These are phyloP conservation scores for Pythium apleroticum DNA, from an alignment of 352 stramenopile species.

Conservation along the genomic window DNA sequence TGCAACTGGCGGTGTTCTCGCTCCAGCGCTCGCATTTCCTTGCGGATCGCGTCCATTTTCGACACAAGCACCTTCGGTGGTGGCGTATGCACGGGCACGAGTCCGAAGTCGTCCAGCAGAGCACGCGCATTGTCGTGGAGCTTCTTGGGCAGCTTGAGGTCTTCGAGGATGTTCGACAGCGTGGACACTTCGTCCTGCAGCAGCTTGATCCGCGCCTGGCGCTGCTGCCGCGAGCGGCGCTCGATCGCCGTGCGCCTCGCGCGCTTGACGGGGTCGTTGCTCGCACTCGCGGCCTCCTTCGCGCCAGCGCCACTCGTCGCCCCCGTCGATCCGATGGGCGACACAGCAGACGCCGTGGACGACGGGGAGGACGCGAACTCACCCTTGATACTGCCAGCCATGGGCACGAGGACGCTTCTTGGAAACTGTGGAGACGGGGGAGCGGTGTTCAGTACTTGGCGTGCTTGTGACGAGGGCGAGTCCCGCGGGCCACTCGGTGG, in stretches of 20 bases:
- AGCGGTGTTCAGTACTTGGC: no score
- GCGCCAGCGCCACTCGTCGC: background rate
- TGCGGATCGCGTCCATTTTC: slow-evolving; percentile 22
- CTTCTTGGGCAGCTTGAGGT: slow-evolving; percentile 22
- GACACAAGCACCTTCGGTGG: slow-evolving; percentile 14
- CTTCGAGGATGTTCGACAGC: slow-evolving; percentile 20
- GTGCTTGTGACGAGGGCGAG: no score
- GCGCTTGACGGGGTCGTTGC: slow-evolving; percentile 23
- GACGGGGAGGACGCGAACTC: slow-evolving; percentile 2
- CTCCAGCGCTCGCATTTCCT: slow-evolving; percentile 25
- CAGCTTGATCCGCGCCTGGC: slow-evolving; percentile 23
- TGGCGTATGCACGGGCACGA: slow-evolving; percentile 16
- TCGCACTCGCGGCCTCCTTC: background rate
- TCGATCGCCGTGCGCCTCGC: slow-evolving; percentile 24
- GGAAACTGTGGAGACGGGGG: background rate
- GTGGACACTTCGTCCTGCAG: slow-evolving; percentile 22
- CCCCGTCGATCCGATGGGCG: background rate
- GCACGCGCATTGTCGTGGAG: slow-evolving; percentile 21
- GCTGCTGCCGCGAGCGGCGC: slow-evolving; percentile 27
- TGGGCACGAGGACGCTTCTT: background rate
- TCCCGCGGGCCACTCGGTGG: no score
- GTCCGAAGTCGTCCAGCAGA: slow-evolving; percentile 19
- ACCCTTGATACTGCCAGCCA: background rate
- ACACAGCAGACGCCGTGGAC: background rate
- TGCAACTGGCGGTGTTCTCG: slow-evolving; percentile 23